phyloP scores from a whole-genome alignment of 2,329 filamentous ascomycete genomes.

The Clathrospora elynae region DNA sequence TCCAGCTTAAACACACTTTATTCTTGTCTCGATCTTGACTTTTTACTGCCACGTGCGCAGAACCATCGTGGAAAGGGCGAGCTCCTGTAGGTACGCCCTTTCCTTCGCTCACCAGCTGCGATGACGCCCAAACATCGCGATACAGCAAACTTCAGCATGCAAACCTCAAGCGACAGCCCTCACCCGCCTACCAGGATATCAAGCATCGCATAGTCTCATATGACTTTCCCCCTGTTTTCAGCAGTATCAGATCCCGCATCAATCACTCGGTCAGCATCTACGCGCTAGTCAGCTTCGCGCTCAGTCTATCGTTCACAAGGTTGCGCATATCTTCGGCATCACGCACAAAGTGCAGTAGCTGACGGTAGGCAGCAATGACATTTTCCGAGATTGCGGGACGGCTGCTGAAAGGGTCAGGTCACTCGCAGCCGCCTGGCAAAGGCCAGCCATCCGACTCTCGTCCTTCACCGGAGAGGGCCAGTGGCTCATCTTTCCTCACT shows the following conservation, averaged over 20 bases:
- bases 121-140: slow-evolving; percentile 5
- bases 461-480: slow-evolving; percentile 26
- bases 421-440: slow-evolving; percentile 33
- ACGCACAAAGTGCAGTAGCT: slow-evolving; percentile 18
- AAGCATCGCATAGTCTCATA: slow-evolving; percentile 48
- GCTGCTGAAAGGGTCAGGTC: slow-evolving; percentile 45
- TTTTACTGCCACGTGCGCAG: neutral
- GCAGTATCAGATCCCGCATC: slow-evolving; percentile 43
- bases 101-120: slow-evolving; percentile 11
- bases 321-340: slow-evolving; percentile 10
- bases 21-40: neutral
- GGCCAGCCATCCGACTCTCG: slow-evolving; percentile 18
- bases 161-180: slow-evolving; percentile 34
- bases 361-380: slow-evolving; percentile 37
- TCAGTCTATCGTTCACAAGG: slow-evolving; percentile 31
- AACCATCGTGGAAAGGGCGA: slow-evolving; percentile 11
- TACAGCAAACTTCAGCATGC: slow-evolving; percentile 17
- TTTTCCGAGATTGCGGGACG: slow-evolving; percentile 38
- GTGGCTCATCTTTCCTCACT: slow-evolving; percentile 16
- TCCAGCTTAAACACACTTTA: too few species aligned
- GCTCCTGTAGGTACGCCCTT: slow-evolving; percentile 6
- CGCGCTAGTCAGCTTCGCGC: slow-evolving; percentile 30
- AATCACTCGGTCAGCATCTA: slow-evolving; percentile 42
- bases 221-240: slow-evolving; percentile 46
- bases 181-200: slow-evolving; percentile 38